A percentile compares a stretch with the other conserved stretches of the same genome.
Evolutionary conservation across 1,284 basidiomycete genomes (phyloP).

Genomic region (Boletus semigastroideus): DNA sequence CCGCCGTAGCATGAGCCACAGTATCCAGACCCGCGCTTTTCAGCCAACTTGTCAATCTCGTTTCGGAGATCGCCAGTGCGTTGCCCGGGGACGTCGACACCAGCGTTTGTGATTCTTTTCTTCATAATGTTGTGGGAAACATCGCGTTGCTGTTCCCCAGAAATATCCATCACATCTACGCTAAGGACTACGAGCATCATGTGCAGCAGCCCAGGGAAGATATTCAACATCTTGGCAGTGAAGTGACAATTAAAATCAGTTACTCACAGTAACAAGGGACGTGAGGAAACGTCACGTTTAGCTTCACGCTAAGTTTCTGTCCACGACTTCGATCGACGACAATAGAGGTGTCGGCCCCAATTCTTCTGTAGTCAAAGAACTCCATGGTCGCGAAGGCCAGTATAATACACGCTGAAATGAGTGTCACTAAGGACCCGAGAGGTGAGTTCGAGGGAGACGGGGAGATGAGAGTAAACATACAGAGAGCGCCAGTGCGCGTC

Average conservation of each 20-base stretch:
- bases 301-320: slow-evolving; percentile 87
- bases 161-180: slow-evolving; percentile 97
- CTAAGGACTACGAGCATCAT: slow-evolving; percentile 69
- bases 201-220: background rate
- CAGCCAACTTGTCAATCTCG: slow-evolving; percentile 79
- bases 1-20: slow-evolving; percentile 99
- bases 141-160: slow-evolving; percentile 91
- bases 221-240: background rate
- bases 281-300: slow-evolving; percentile 95
- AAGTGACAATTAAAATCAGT: background rate
- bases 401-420: slow-evolving; percentile 91
- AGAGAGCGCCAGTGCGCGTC: slow-evolving; percentile 88
- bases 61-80: slow-evolving; percentile 72
- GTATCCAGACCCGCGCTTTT: slow-evolving; percentile 63
- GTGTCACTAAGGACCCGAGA: slow-evolving; percentile 67
- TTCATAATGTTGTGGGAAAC: slow-evolving; percentile 89
- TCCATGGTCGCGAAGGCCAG: slow-evolving; percentile 89
- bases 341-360: slow-evolving; percentile 86
- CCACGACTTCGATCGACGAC: slow-evolving; percentile 93
- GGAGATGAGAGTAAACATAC: slow-evolving; percentile 48
- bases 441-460: background rate
- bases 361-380: slow-evolving; percentile 91
- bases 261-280: slow-evolving; percentile 95
- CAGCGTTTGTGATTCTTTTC: slow-evolving; percentile 68
- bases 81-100: slow-evolving; percentile 57